phyloP scores from a whole-genome alignment of 306 rosid genomes.

The Trichosanthes cucumerina region DNA sequence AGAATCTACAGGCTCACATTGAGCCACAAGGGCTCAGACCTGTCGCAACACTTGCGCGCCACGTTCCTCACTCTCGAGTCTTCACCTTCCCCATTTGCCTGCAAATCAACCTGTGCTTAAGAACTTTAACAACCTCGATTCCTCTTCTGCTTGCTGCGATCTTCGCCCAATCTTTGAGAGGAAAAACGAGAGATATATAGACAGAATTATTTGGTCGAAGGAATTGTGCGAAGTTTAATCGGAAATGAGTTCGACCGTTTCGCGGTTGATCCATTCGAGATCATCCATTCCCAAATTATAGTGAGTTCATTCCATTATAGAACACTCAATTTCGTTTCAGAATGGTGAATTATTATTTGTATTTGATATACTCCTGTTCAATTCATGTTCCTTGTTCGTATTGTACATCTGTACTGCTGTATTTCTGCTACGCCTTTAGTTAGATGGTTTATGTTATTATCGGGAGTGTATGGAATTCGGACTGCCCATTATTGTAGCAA shows the following conservation, averaged over 20 bases:
- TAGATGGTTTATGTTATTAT: not conserved
- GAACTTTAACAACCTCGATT: not conserved
- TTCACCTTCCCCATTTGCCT: not conserved
- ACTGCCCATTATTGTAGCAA: not conserved
- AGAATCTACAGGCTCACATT: not conserved
- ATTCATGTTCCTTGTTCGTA: not conserved
- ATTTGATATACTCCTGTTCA: not conserved
- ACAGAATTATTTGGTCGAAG: not conserved
- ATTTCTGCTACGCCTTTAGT: not conserved
- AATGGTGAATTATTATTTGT: not conserved
- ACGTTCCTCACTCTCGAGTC: slow-evolving; percentile 1
- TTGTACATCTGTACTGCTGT: not conserved
- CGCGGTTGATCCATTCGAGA: slow-evolving; percentile 60
- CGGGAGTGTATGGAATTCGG: not conserved
- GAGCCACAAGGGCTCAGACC: slow-evolving; percentile 3
- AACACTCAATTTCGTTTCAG: not conserved
- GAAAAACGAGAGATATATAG: not conserved
- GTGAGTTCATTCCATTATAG: slow-evolving; percentile 16
- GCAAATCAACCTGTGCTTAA: not conserved
- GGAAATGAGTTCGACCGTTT: slow-evolving; percentile 50
- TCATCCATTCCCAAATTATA: slow-evolving; percentile 39
- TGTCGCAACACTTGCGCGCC: not conserved
- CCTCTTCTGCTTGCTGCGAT: not conserved
- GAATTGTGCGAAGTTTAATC: not conserved
- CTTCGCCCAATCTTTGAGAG: not conserved